Evolutionary conservation across 2,329 filamentous ascomycete species (phyloP), one percentile per base, ranked within the genome.

Genomic region (Metarhizium anisopliae): DNA sequence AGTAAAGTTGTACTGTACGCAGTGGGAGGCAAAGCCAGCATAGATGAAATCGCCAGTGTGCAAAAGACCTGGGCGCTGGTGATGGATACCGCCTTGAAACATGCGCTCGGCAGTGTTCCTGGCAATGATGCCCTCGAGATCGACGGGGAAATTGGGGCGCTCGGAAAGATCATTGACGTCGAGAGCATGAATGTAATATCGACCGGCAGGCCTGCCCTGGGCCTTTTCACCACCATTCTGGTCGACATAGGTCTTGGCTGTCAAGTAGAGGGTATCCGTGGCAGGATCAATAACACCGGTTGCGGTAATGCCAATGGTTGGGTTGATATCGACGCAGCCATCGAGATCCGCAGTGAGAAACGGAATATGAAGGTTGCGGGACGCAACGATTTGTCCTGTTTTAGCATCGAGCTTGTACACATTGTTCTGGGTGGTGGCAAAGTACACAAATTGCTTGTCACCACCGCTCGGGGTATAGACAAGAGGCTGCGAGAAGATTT

Each of bases 371-470:
- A 83, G 68, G 30, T 75, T 80, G 8, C 78, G 68, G 1, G 68
- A 70, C 0, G 67, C 63, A n/a, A 82, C 60, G 25, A 82, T 78
- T 3, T 67, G 71, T 25, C 80, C 80, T 0, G 77, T 81, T 61
- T 78, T 77, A 0, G 78, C 78, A 61, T 83, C 71, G 36, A 83
- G 66, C 58, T 80, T 82, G 64, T 82, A 81, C 6, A 82, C 64
- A 52, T 80, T 81, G 65, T 83, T 83, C 62, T 81, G 78, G 0
- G 78, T 79, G 0, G 80, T 82, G 2, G 81, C 75, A 11, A 81
- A 66, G 60, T 78, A 83, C 43, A 84, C 73, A 55, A 77, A 80
- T 66, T 83, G 80, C 10, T 71, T 71, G 3, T 66, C 67, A 20
- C 72, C 72, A 29, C 71, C 70, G 14, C 62, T 68, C 5, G 77